phyloP scores from a whole-genome alignment of 495 filamentous ascomycete species.

The Trichoderma asperelloides region DNA sequence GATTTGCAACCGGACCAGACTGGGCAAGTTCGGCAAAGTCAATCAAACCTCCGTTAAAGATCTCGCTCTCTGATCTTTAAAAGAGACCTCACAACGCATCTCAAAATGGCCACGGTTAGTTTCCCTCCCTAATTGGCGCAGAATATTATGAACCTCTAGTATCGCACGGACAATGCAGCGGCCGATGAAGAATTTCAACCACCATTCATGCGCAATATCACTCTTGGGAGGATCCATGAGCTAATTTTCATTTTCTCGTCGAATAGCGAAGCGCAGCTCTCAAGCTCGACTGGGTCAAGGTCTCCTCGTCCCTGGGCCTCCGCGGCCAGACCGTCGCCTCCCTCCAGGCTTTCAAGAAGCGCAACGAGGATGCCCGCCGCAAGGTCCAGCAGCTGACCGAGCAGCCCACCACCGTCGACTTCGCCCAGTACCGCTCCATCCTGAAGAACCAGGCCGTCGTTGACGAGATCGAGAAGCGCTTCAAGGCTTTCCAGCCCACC shows the following conservation, averaged over 20 bases:
- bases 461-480: conserved; percentile 92
- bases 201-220: neutral
- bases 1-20: conserved; percentile 1
- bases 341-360: conserved; percentile 96
- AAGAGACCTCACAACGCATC: neutral
- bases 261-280: conserved; percentile 90
- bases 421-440: conserved; percentile 77
- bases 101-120: conserved; percentile 4
- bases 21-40: conserved; percentile 11
- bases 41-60: neutral
- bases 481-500: conserved; percentile 79
- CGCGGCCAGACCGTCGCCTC: conserved; percentile 85
- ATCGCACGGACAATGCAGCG: neutral
- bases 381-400: conserved; percentile 72
- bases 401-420: conserved; percentile 78
- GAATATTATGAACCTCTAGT: neutral
- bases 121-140: conserved; percentile 12
- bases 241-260: conserved; percentile 35
- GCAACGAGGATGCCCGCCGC: conserved; percentile 97
- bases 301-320: conserved; percentile 86
- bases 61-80: neutral
- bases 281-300: conserved; percentile 97
- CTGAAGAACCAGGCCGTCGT: conserved; percentile 93
- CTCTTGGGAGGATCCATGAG: conserved; percentile 23
- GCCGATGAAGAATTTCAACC: neutral